phyloP scores from a whole-genome alignment of 164 flowering plant species.

The Aristolochia californica region DNA sequence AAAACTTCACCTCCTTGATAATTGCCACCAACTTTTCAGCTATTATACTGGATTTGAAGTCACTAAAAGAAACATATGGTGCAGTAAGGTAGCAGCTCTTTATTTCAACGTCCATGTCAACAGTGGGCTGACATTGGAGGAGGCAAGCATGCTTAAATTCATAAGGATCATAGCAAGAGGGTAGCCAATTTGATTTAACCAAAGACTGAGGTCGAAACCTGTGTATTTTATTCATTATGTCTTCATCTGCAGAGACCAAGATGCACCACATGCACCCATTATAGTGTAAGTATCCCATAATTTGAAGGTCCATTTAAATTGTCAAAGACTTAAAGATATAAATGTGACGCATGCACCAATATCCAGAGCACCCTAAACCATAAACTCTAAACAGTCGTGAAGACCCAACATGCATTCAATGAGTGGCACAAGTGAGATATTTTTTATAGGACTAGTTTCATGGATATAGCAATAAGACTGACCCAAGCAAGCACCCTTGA shows the following conservation, averaged over 20 bases:
- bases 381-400: too few species aligned
- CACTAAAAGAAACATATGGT: slow-evolving; percentile 50
- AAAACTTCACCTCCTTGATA: slow-evolving; percentile 60
- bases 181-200: slow-evolving; percentile 29
- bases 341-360: too few species aligned
- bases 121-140: slow-evolving; percentile 21
- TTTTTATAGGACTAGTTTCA: too few species aligned
- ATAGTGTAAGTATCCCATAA: too few species aligned
- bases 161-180: slow-evolving; percentile 56
- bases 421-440: too few species aligned
- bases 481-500: too few species aligned
- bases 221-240: slow-evolving; percentile 54
- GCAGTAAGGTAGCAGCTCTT: slow-evolving; percentile 39
- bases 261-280: too few species aligned
- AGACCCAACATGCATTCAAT: too few species aligned
- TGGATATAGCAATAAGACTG: too few species aligned
- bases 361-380: too few species aligned
- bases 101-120: slow-evolving; percentile 19
- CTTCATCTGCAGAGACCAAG: slow-evolving; percentile 57
- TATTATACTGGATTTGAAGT: slow-evolving; percentile 33
- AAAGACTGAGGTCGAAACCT: slow-evolving; percentile 70
- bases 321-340: too few species aligned
- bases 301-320: too few species aligned
- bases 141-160: slow-evolving; percentile 67
- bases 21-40: slow-evolving; percentile 35